A percentile compares a stretch with the other conserved stretches of the same genome.
phyloP scores from a whole-genome alignment of 2,329 filamentous ascomycete genomes.

The Phyllosticta paracitricarpa region DNA sequence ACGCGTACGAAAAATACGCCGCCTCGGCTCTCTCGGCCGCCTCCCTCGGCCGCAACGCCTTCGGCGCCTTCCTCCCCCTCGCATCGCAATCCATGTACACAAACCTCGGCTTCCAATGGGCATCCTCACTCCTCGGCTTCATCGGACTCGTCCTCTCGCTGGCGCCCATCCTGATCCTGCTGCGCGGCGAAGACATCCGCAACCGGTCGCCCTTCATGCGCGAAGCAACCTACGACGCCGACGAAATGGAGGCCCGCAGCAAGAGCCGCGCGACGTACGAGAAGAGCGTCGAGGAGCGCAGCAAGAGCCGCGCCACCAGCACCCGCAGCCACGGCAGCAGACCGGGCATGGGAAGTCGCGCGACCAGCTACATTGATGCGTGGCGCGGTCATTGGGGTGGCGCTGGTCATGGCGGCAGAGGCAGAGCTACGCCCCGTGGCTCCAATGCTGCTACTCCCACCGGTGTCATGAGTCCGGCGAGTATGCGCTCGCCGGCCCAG shows the following conservation, averaged over 20 bases:
- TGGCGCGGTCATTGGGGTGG: not conserved
- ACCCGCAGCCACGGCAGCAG: not conserved
- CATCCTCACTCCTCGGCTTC: conserved; percentile 34
- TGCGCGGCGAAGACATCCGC: not conserved
- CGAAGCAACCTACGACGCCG: conserved; percentile 12
- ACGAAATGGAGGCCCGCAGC: conserved; percentile 10
- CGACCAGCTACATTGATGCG: not conserved
- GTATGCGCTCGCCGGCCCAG: not conserved
- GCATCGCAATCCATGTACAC: conserved; percentile 32
- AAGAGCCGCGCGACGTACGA: not conserved
- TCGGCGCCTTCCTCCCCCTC: conserved; percentile 39
- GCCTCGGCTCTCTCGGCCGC: conserved; percentile 35
- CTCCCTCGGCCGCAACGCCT: conserved; percentile 34
- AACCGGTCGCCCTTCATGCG: not conserved
- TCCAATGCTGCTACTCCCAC: not conserved
- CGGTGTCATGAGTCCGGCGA: not conserved
- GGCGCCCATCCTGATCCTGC: conserved; percentile 29
- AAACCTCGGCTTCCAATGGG: conserved; percentile 34
- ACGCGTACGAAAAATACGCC: conserved; percentile 40
- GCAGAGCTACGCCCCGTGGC: not conserved
- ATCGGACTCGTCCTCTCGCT: conserved; percentile 30
- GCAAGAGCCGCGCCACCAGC: not conserved
- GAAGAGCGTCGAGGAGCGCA: not conserved
- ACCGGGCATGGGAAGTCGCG: not conserved
- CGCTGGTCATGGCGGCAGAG: not conserved